Evolutionary conservation across 2,329 filamentous ascomycete genomes (phyloP), one percentile per base, ranked within the genome.

Genomic region (Aspergillus eucalypticola): DNA sequence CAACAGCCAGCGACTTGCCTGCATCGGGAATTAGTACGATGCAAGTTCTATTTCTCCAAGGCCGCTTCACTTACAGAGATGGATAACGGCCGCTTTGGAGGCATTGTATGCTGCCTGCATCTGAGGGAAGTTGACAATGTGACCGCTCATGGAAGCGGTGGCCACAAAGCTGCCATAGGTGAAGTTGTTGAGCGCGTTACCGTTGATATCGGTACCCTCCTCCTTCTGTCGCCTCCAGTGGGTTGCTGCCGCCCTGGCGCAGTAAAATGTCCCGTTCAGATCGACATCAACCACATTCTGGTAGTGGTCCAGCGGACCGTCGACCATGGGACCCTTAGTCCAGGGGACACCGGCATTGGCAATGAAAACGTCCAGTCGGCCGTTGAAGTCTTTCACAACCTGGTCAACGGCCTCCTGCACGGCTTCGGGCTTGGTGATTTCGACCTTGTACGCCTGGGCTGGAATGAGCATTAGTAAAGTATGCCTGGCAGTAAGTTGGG

Each of bases 281-380:
- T 95, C 90, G 53, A 89, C 88, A 50, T 81, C 78, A 66, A 92
- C 82, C 41, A 94, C 88, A 62, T 86, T 84, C 53, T 82, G 82
- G 77, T 90, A 90, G 68, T 86, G 84, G 17, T 86, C 83, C 17
- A 88, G 71, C 5, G 84, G 78, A 23, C 87, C 88, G 62, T 90
- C 87, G 38, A 91, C 80, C 71, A 89, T 86, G 8, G 86, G 73
- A 0, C 88, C 88, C 60, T 90, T 82, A 2, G 84, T 87, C 89
- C 89, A 93, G 0, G 87, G 83, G 56, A 92, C 87, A 54, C 90
- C 90, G 13, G 88, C 88, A 72, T 95, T 94, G 67, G 90, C 90
- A 48, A 93, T 85, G 68, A 94, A 92, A 66, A 92, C 81, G 69
- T 93, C 90, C 8, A 94, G 84, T 5, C 89, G 85, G 60, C 88